Evolutionary conservation across 805 yeast species (phyloP).

Genomic region (Saccharomycopsis vini): DNA sequence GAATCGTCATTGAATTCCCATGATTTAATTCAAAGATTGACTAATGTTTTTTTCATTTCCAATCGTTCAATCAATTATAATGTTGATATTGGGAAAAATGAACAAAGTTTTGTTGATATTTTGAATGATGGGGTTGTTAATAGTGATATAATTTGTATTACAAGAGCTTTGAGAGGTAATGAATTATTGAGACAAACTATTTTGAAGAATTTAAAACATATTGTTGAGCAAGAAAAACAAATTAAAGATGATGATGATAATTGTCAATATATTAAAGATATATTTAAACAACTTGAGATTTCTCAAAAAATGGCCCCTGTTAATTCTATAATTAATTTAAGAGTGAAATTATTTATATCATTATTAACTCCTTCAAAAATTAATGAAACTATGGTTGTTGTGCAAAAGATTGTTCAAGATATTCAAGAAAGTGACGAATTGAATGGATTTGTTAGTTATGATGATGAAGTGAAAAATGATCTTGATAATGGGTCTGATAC

Average conservation of each 20-base stretch:
- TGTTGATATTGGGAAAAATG: constrained; percentile 22
- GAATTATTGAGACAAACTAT: constrained; percentile 23
- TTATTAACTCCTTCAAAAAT: constrained; percentile 20
- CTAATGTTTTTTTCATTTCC: constrained; percentile 19
- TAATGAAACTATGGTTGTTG: constrained; percentile 6
- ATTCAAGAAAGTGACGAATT: constrained; percentile 10
- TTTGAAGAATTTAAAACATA: background rate
- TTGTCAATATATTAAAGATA: constrained; percentile 15
- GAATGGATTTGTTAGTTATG: too few species aligned
- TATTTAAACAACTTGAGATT: constrained; percentile 22
- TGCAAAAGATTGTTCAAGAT: constrained; percentile 7
- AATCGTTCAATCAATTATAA: constrained; percentile 19
- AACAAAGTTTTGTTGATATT: constrained; percentile 22
- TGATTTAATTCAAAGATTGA: constrained; percentile 22
- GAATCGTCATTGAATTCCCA: constrained; percentile 1
- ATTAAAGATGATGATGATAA: background rate
- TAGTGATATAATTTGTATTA: constrained; percentile 21
- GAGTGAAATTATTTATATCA: constrained; percentile 25
- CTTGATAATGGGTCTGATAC: too few species aligned
- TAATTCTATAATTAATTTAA: constrained; percentile 23
- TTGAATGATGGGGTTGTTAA: constrained; percentile 22
- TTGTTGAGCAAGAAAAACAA: background rate
- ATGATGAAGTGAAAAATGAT: too few species aligned
- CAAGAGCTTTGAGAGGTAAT: constrained; percentile 25
- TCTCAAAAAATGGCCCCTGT: constrained; percentile 24